A percentile compares a stretch with the other conserved stretches of the same genome.
Conservation (phyloP, 2,329 filamentous ascomycete genomes). For the Diaporthe sp. region DNA sequence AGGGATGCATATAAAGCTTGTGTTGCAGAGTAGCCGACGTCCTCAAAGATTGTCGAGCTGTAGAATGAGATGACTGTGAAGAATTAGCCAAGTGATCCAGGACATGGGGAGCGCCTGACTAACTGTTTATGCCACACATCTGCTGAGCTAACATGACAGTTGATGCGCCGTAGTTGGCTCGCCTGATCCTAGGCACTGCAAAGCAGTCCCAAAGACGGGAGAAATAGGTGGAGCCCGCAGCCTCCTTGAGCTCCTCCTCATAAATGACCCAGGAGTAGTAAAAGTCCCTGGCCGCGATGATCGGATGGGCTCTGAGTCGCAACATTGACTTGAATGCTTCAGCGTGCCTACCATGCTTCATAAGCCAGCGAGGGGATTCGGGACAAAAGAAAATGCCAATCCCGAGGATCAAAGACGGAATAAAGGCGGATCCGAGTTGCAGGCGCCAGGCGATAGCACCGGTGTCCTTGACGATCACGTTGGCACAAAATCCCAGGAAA, state of each 20-base stretch:
- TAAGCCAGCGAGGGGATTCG: constrained; percentile 75
- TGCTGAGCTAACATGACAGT: constrained; percentile 86
- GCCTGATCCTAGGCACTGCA: constrained; percentile 76
- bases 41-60: constrained; percentile 72
- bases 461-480: constrained; percentile 67
- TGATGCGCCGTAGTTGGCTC: constrained; percentile 82
- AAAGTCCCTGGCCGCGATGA: constrained; percentile 72
- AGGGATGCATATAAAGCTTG: constrained; percentile 73
- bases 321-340: constrained; percentile 71
- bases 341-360: constrained; percentile 74
- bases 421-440: constrained; percentile 74
- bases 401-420: constrained; percentile 70
- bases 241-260: constrained; percentile 64
- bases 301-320: constrained; percentile 64
- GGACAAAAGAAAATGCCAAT: constrained; percentile 75
- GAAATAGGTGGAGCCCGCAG: constrained; percentile 65
- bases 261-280: constrained; percentile 74
- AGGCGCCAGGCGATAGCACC: constrained; percentile 71
- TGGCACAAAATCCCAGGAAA: constrained; percentile 71
- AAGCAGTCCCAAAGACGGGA: constrained; percentile 76
- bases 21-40: constrained; percentile 68
- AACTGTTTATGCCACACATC: constrained; percentile 67
- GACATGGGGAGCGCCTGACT: background rate
- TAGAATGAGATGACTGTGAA: constrained; percentile 77
- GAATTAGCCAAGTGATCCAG: background rate